Evolutionary conservation across 2,329 filamentous ascomycete species (phyloP).

Genomic region (Davidsoniella eucalypti): DNA sequence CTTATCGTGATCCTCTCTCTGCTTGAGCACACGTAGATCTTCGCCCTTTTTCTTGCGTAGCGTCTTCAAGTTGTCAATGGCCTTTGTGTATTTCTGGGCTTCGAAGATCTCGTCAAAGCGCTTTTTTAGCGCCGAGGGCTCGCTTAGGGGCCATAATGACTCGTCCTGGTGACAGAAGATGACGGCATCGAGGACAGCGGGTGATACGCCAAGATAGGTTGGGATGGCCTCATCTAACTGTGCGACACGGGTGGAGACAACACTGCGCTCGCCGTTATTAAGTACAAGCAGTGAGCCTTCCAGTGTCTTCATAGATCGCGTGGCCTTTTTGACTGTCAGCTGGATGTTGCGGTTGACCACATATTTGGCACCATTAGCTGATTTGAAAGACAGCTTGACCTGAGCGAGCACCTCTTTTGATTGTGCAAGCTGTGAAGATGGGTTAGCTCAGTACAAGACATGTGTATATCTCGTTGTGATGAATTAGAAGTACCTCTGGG

Average conservation of each 20-base stretch:
- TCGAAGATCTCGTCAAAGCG: conserved; percentile 97
- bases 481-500: conserved; percentile 46
- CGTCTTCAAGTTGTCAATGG: conserved; percentile 84
- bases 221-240: conserved; percentile 77
- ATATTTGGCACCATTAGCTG: conserved; percentile 61
- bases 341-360: conserved; percentile 73
- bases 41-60: conserved; percentile 70
- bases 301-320: conserved; percentile 62
- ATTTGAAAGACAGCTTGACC: conserved; percentile 76
- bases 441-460: not conserved
- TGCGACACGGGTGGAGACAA: conserved; percentile 62
- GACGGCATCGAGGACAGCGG: conserved; percentile 79
- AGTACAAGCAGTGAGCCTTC: conserved; percentile 63
- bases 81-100: conserved; percentile 90
- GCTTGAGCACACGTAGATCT: conserved; percentile 54
- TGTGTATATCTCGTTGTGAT: not conserved
- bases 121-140: conserved; percentile 72
- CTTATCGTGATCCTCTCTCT: conserved; percentile 62
- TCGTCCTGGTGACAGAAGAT: conserved; percentile 99
- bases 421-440: conserved; percentile 9
- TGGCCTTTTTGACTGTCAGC: conserved; percentile 69
- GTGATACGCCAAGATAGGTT: conserved; percentile 72
- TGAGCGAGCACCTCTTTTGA: conserved; percentile 71
- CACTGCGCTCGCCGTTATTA: conserved; percentile 62
- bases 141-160: conserved; percentile 89